Base-by-base conservation (phyloP, 2,329 filamentous ascomycete genomes). In the Calonectria leucothoes region DNA sequence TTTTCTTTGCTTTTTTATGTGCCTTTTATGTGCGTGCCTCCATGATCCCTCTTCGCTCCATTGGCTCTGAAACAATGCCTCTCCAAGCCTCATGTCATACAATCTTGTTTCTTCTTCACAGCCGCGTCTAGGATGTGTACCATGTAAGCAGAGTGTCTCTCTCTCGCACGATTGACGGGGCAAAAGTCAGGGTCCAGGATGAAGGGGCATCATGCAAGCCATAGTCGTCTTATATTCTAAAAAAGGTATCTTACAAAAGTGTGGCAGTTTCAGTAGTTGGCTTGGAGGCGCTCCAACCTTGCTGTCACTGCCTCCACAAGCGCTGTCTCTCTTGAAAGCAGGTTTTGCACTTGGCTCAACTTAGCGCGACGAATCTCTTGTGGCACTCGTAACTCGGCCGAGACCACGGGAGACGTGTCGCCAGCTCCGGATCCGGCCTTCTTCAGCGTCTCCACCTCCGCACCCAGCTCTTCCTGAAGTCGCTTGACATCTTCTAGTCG, bases 311-410 rank as follows among this genome's bases (percentile, higher is more conserved):
- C 93, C 77, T 94, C 92, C 8, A 94, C 91, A 78, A 94, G 83
- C 6, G 92, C 92, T 59, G 90, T 90, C 84, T 95, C 93, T 33
- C 93, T 86, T 71, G 93, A 91, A 76, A 95, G 84, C 73, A 94
- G 82, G 33, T 85, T 84, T 83, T 91, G 91, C 27, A 94, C 91
- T 81, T 93, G 89, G 70, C 87, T 87, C 76, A 94, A 83, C 84
- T 93, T 94, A 65, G 87, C 89, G 83, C 88, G 90, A 72, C 92
- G 88, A 72, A 94, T 88, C 69, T 92, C 91, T 25, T 88, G 84
- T 15, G 92, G 90, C 68, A 93, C 90, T 75, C 87, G 86, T 65
- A 90, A 77, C 72, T 88, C 86, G 57, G 85, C 83, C 31, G 77
- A 74, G 48, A 75, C 74, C 45, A 82, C 76, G 33, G 79, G 69